Conservation (phyloP, 164 flowering plant species). For the Pachysandra terminalis region DNA sequence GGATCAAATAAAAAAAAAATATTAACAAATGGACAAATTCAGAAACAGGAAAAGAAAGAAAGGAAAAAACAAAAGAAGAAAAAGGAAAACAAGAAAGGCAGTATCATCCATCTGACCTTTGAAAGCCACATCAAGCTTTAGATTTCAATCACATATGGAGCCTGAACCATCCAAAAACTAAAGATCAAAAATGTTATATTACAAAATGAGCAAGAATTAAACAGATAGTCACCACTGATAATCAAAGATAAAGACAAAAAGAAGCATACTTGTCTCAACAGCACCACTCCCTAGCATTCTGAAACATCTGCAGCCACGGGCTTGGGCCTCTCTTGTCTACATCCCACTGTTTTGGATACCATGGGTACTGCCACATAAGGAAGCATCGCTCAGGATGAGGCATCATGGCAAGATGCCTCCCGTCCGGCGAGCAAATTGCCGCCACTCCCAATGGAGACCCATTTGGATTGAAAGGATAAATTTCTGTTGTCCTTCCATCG, state of each 20-base stretch:
- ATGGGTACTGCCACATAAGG: constrained; percentile 96
- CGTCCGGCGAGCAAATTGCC: constrained; percentile 90
- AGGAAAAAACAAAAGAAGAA: neutral
- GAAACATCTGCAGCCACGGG: constrained; percentile 88
- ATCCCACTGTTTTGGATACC: constrained; percentile 85
- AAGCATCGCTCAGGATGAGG: constrained; percentile 99
- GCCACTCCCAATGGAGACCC: constrained; percentile 93
- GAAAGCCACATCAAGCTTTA: neutral
- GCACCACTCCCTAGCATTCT: constrained; percentile 94
- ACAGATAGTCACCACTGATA: neutral
- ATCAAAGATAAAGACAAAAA: neutral
- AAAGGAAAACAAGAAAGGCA: neutral
- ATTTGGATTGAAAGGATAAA: constrained; percentile 83
- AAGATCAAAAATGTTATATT: neutral
- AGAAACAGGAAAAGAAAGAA: too few relatives aligned
- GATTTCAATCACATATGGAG: neutral
- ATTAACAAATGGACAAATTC: too few relatives aligned
- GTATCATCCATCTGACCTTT: neutral
- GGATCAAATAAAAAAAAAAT: too few relatives aligned
- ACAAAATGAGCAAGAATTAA: neutral
- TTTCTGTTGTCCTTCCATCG: constrained; percentile 66
- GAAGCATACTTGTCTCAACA: constrained; percentile 18
- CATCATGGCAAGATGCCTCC: constrained; percentile 97
- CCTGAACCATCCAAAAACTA: neutral
- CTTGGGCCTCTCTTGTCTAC: constrained; percentile 85